phyloP scores from a whole-genome alignment of 768 basidiomycete species.

The Piloderma croceum region DNA sequence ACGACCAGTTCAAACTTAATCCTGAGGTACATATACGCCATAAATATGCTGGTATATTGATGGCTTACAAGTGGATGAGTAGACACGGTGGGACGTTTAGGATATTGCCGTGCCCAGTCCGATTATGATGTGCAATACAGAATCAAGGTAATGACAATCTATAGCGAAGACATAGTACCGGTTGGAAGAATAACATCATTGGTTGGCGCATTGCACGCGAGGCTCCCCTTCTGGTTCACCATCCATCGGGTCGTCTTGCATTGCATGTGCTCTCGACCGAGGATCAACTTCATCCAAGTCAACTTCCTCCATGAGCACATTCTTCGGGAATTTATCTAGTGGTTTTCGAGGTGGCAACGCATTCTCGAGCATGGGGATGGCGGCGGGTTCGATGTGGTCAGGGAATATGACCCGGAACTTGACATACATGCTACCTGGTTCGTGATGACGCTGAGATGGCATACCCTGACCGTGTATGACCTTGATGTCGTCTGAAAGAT shows the following conservation, averaged over 20 bases:
- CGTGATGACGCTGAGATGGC: constrained; percentile 98
- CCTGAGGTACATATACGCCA: constrained; percentile 54
- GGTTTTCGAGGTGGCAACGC: constrained; percentile 78
- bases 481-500: constrained; percentile 69
- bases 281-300: constrained; percentile 70
- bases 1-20: constrained; percentile 75
- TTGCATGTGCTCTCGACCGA: constrained; percentile 35
- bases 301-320: constrained; percentile 75
- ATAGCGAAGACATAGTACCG: background rate
- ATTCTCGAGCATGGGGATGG: constrained; percentile 69
- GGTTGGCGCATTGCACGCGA: constrained; percentile 93
- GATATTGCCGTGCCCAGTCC: too few relatives aligned
- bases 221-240: constrained; percentile 85
- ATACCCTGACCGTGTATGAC: constrained; percentile 94
- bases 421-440: constrained; percentile 89
- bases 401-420: constrained; percentile 88
- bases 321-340: constrained; percentile 62
- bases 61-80: too few relatives aligned
- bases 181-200: constrained; percentile 41
- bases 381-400: constrained; percentile 61
- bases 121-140: background rate
- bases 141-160: constrained; percentile 1
- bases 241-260: constrained; percentile 82
- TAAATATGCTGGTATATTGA: too few relatives aligned
- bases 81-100: too few relatives aligned